A percentile compares a stretch with the other conserved stretches of the same genome.
Evolutionary conservation across 768 basidiomycete genomes (phyloP).

Genomic region (Trametes maxima): DNA sequence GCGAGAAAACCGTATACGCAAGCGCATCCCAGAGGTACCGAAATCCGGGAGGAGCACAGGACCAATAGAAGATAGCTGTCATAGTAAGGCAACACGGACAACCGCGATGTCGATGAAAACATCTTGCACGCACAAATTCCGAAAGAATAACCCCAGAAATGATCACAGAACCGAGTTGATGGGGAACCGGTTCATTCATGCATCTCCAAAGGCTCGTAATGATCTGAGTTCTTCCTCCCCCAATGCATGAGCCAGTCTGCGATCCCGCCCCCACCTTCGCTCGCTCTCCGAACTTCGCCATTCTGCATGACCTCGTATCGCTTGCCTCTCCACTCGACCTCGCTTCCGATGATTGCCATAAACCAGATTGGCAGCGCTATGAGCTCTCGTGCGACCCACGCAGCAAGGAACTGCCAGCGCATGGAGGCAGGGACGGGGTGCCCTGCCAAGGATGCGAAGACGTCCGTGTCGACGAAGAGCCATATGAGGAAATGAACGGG

Average conservation of each 20-base stretch:
- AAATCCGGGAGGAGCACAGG: too few relatives aligned
- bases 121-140: too few relatives aligned
- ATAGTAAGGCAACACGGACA: too few relatives aligned
- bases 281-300: constrained; percentile 58
- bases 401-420: constrained; percentile 63
- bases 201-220: constrained; percentile 40
- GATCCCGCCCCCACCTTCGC: constrained; percentile 10
- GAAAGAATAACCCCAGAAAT: too few relatives aligned
- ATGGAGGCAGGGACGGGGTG: constrained; percentile 51
- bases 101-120: too few relatives aligned
- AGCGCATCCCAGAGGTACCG: too few relatives aligned
- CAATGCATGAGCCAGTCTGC: constrained; percentile 20
- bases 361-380: constrained; percentile 89
- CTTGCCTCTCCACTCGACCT: constrained; percentile 86
- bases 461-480: constrained; percentile 80
- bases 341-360: constrained; percentile 75
- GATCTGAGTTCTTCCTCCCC: constrained; percentile 27
- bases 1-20: too few relatives aligned
- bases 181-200: constrained; percentile 1
- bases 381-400: constrained; percentile 81
- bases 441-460: constrained; percentile 76
- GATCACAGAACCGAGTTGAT: background rate
- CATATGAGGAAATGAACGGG: constrained; percentile 65
- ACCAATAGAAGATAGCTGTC: too few relatives aligned
- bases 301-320: constrained; percentile 73